phyloP scores from a whole-genome alignment of 1,139 yeast genomes.

The Geotrichum europaeum region DNA sequence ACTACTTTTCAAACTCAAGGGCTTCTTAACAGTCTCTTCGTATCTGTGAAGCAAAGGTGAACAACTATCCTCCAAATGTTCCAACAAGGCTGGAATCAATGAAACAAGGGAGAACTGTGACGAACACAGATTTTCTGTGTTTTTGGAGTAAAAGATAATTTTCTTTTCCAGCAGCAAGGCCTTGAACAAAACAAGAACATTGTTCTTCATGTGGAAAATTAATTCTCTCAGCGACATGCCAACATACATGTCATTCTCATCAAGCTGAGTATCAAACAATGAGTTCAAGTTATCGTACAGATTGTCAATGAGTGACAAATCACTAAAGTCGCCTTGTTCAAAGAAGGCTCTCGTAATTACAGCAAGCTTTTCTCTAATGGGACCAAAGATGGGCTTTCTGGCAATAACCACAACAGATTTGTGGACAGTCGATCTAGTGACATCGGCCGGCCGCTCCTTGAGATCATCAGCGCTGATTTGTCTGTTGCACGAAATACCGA shows the following conservation, averaged over 20 bases:
- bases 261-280: conserved; percentile 37
- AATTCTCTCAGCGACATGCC: conserved; percentile 70
- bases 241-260: conserved; percentile 58
- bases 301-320: conserved; percentile 59
- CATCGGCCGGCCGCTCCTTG: conserved; percentile 52
- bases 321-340: conserved; percentile 69
- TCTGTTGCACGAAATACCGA: conserved; percentile 90
- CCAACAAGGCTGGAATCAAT: conserved; percentile 69
- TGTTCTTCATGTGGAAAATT: conserved; percentile 52
- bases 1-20: conserved; percentile 69
- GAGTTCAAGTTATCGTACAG: conserved; percentile 66
- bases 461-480: conserved; percentile 67
- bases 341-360: conserved; percentile 86
- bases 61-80: conserved; percentile 70
- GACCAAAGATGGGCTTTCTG: conserved; percentile 76
- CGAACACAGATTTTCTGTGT: conserved; percentile 73
- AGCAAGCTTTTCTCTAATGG: conserved; percentile 81
- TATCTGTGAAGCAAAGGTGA: conserved; percentile 65
- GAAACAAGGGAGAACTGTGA: conserved; percentile 62
- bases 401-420: conserved; percentile 86
- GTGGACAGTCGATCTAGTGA: conserved; percentile 85
- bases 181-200: conserved; percentile 66
- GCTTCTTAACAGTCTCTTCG: conserved; percentile 47
- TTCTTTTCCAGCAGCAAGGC: conserved; percentile 70
- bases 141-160: conserved; percentile 64